phyloP scores from a whole-genome alignment of 108 stramenopile species.

The Chaetoceros tenuissimus region DNA sequence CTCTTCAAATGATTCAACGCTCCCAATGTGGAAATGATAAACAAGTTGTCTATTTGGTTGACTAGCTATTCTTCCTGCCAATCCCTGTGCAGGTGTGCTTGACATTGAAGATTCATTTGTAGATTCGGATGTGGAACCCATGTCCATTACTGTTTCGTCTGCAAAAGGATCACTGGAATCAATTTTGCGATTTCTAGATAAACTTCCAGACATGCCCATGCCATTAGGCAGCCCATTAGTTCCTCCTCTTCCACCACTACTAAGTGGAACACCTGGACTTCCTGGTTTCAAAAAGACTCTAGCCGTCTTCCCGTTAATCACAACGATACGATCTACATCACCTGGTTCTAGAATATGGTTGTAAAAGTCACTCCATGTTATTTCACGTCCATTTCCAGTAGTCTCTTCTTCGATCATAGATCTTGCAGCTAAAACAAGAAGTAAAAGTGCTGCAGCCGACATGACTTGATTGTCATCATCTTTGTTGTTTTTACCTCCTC shows the following conservation, averaged over 20 bases:
- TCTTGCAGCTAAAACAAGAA: conserved; percentile 47
- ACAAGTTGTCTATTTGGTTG: conserved; percentile 23
- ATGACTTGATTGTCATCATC: conserved; percentile 8
- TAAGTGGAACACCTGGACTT: conserved; percentile 32
- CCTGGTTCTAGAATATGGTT: conserved; percentile 71
- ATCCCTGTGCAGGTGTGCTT: not conserved
- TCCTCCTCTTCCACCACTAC: not conserved
- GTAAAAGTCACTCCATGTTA: conserved; percentile 86
- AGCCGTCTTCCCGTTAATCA: conserved; percentile 82
- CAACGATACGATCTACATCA: conserved; percentile 83
- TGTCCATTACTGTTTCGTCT: conserved; percentile 40
- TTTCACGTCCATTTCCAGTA: conserved; percentile 54
- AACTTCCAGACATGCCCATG: conserved; percentile 1
- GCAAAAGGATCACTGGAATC: conserved; percentile 25
- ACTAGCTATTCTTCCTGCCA: conserved; percentile 3
- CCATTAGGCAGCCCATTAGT: not conserved
- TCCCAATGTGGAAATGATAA: conserved; percentile 94
- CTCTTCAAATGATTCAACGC: conserved; percentile 94
- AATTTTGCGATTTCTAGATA: conserved; percentile 1
- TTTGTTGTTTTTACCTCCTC: conserved; percentile 13
- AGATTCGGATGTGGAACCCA: conserved; percentile 13
- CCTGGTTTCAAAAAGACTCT: conserved; percentile 60
- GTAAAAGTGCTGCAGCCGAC: conserved; percentile 26
- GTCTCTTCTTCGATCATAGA: conserved; percentile 44
- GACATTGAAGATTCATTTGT: not conserved